phyloP scores from a whole-genome alignment of 148 eudicot genomes.

The Vaccinium corymbosum region DNA sequence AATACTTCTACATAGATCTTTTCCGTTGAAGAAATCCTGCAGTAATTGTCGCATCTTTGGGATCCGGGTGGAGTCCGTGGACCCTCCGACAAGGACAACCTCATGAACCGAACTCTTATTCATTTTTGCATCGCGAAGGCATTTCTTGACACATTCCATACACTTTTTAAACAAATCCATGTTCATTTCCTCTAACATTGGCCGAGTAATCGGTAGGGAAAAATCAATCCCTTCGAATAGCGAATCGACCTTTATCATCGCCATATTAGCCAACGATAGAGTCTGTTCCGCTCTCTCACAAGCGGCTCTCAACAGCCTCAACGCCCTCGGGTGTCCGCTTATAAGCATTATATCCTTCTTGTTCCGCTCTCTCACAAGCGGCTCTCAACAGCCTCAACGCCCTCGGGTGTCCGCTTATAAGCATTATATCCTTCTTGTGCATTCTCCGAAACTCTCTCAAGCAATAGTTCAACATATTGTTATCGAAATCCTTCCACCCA shows the following conservation, averaged over 20 bases:
- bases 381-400: no score
- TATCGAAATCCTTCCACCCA: conserved; percentile 4
- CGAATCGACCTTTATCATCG: no score
- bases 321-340: no score
- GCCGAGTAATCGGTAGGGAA: not conserved
- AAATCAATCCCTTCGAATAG: no score
- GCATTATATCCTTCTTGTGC: no score
- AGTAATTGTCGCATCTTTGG: not conserved
- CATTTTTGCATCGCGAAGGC: not conserved
- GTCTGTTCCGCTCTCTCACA: no score
- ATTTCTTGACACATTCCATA: conserved; percentile 2
- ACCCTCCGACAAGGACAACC: conserved; percentile 6
- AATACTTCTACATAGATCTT: not conserved
- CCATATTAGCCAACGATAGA: no score
- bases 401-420: no score
- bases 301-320: no score
- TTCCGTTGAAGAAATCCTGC: conserved; percentile 3
- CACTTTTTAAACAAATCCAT: conserved; percentile 3
- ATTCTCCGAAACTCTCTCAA: not conserved
- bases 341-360: no score
- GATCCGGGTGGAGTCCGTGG: not conserved
- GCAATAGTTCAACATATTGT: not conserved
- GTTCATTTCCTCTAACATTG: not conserved
- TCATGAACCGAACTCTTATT: not conserved
- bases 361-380: no score